Evolutionary conservation across 116 monocot genomes (phyloP).

Genomic region (Zostera marina): DNA sequence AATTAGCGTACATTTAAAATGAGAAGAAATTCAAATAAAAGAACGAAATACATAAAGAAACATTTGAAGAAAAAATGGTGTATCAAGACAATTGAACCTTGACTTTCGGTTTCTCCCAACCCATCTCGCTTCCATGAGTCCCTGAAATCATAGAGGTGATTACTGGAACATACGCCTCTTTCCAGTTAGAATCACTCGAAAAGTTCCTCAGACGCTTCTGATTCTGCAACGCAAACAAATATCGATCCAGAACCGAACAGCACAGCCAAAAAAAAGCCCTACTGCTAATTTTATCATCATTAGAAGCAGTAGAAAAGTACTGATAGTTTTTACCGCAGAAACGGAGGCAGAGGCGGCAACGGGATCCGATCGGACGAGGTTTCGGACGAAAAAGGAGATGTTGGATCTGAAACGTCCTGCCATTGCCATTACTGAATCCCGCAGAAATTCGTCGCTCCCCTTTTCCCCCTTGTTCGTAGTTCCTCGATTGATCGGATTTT

Average conservation of each 20-base stretch:
- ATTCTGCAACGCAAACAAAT: too few relatives aligned
- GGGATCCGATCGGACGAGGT: constrained; percentile 2
- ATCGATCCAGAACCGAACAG: neutral
- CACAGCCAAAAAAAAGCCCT: neutral
- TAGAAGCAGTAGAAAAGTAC: neutral
- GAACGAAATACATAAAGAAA: too few relatives aligned
- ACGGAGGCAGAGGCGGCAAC: neutral
- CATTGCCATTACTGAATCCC: constrained; percentile 8
- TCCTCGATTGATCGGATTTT: too few relatives aligned
- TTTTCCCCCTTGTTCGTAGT: too few relatives aligned
- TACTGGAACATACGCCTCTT: constrained; percentile 13
- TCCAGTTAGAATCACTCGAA: constrained; percentile 14
- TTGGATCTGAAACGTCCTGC: constrained; percentile 13
- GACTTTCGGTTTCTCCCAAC: constrained; percentile 11
- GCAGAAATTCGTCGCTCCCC: too few relatives aligned
- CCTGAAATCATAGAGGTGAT: constrained; percentile 14
- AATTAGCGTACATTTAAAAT: too few relatives aligned
- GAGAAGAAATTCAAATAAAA: too few relatives aligned
- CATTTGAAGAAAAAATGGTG: neutral
- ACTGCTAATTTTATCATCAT: neutral
- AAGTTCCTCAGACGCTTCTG: constrained; percentile 13
- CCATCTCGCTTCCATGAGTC: constrained; percentile 10
- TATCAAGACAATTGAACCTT: constrained; percentile 6
- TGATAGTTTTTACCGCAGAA: neutral
- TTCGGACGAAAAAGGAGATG: constrained; percentile 8